Evolutionary conservation across 2,329 filamentous ascomycete genomes (phyloP).

Genomic region (Rachicladosporium sp.): DNA sequence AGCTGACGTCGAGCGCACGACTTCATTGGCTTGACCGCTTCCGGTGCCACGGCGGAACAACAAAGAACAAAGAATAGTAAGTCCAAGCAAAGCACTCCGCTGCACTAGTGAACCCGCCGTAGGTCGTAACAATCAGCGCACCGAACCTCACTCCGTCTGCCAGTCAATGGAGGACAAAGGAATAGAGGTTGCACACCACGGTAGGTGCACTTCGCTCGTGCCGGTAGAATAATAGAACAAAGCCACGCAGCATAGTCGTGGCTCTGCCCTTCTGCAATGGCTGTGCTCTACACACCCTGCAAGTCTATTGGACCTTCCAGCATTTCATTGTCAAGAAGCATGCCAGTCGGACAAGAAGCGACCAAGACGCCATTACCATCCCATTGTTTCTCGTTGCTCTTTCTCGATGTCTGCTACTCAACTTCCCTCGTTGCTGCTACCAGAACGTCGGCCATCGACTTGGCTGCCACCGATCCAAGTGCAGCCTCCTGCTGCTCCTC

Average conservation of each 20-base stretch:
- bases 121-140: slow-evolving; percentile 21
- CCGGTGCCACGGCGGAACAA: slow-evolving; percentile 18
- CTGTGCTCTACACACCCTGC: slow-evolving; percentile 16
- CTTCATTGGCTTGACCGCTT: slow-evolving; percentile 16
- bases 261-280: slow-evolving; percentile 11
- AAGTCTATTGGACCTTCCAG: slow-evolving; percentile 16
- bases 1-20: slow-evolving; percentile 12
- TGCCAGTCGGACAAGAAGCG: slow-evolving; percentile 21
- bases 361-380: slow-evolving; percentile 17
- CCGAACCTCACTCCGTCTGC: slow-evolving; percentile 4
- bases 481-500: slow-evolving; percentile 10
- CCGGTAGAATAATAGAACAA: slow-evolving; percentile 20
- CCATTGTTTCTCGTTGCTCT: slow-evolving; percentile 7
- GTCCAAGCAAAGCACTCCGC: slow-evolving; percentile 5
- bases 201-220: slow-evolving; percentile 9
- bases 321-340: slow-evolving; percentile 21
- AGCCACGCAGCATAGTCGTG: slow-evolving; percentile 8
- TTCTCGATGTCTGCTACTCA: slow-evolving; percentile 18
- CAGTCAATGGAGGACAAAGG: slow-evolving; percentile 22
- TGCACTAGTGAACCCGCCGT: slow-evolving; percentile 8
- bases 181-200: slow-evolving; percentile 16
- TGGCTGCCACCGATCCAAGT: slow-evolving; percentile 16
- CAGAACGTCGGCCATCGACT: slow-evolving; percentile 7
- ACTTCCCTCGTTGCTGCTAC: slow-evolving; percentile 4
- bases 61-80: slow-evolving; percentile 24